Base-by-base conservation (phyloP, 2,329 filamentous ascomycete genomes). In the Hypoxylon sp. region DNA sequence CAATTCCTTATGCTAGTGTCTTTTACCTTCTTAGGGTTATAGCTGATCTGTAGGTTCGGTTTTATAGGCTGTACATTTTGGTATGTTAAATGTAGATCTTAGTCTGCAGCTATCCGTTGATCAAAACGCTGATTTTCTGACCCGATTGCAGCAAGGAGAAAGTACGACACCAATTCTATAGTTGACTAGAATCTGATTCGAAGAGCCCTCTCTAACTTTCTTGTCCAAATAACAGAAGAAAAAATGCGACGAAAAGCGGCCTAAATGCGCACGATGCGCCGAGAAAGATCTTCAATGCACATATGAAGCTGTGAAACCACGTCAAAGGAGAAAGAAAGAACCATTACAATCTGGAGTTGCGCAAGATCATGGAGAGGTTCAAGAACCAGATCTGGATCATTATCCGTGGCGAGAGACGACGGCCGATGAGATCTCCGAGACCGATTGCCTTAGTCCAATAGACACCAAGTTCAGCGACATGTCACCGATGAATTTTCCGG, bases 161-260 rank as follows among this genome's bases (percentile, higher is more conserved):
- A 81, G 85, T 86, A 81, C 68, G 79, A 76, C 21, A 43, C 25
- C 34, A 25, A 19, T 60, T 50, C 50, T 38, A 30, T 60, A 53
- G 19, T 23, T 57, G 38, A 41, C 30, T 41, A 11, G n/a, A 63
- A 11, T 48, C 14, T 30, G 10, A 43, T 55, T 30, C 19, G 41
- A 64, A 51, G 45, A 60, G 5, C 23, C 23, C 30, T 13, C 66
- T 63, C 71, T 73, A 45, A 70, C 52, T n/a, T 49, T 11, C 21
- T 30, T 21, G 19, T 32, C 57, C 50, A 28, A 48, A 32, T 17
- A 28, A 68, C 65, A 87, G 85, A 87, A 88, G 75, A 88, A 88
- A 75, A 87, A 87, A 77, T 87, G 85, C 71, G 84, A 87, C 72
- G 85, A 87, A 75, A 78, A 75, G 34, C 82, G 84, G 6, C 85